Evolutionary conservation across 345 rosid species (phyloP).

Genomic region (Eucalyptus cloeziana): DNA sequence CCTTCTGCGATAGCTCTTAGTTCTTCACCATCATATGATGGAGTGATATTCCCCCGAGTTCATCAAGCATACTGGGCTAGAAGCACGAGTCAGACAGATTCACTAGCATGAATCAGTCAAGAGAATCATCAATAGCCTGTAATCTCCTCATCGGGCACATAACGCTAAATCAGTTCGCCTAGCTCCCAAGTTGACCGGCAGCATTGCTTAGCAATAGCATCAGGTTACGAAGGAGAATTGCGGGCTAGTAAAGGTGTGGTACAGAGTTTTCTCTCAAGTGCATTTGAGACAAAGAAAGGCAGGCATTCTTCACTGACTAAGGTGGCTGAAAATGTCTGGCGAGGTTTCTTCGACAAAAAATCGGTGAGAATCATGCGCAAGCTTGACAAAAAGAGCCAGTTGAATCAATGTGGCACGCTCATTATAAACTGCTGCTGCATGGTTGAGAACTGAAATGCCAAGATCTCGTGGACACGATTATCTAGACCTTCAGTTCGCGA

Average conservation of each 20-base stretch:
- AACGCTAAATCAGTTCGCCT: neutral
- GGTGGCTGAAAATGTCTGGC: neutral
- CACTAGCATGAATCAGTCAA: neutral
- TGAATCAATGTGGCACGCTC: neutral
- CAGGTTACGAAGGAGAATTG: neutral
- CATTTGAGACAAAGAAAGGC: neutral
- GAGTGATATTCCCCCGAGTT: neutral
- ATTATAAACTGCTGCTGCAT: neutral
- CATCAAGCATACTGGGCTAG: neutral
- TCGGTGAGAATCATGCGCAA: neutral
- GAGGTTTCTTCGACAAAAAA: neutral
- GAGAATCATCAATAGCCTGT: neutral
- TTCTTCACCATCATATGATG: neutral
- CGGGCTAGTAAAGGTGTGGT: neutral
- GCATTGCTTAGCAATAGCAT: neutral
- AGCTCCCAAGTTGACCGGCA: neutral
- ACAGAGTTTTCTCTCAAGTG: neutral
- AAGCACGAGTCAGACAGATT: neutral
- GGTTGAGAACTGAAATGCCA: neutral
- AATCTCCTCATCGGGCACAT: neutral
- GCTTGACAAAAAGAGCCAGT: neutral
- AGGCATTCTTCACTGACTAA: neutral
- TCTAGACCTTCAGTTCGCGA: neutral
- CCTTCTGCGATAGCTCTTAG: neutral
- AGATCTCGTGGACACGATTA: constrained; percentile 20